phyloP scores from a whole-genome alignment of 352 stramenopile genomes.

The Pythium volutum region DNA sequence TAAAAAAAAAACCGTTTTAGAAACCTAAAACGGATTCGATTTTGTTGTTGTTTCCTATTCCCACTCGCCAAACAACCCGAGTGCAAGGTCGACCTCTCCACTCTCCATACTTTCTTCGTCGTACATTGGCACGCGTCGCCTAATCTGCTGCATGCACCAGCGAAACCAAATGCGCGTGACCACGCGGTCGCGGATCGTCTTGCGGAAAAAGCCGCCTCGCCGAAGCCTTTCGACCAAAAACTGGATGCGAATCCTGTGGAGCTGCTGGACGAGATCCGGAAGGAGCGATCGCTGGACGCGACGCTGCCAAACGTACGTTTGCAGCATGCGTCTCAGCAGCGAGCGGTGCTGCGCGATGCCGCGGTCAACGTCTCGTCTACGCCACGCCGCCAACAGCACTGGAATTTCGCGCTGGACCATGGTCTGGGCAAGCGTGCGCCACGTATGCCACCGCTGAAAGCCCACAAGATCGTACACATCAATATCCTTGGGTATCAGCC shows the following conservation, averaged over 20 bases:
- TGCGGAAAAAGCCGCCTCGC: neutral
- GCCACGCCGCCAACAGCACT: neutral
- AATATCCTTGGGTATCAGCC: conserved; percentile 23
- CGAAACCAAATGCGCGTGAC: neutral
- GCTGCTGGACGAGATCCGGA: neutral
- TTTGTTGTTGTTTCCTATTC: too few species aligned
- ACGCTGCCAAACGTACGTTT: conserved; percentile 6
- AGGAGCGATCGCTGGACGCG: neutral
- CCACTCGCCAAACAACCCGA: conserved; percentile 1
- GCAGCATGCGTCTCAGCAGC: neutral
- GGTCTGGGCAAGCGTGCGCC: neutral
- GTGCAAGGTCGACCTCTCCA: neutral
- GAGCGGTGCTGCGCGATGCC: neutral
- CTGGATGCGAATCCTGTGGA: neutral
- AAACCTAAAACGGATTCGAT: too few species aligned
- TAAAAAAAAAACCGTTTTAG: too few species aligned
- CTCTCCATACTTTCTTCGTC: neutral
- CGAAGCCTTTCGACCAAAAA: neutral
- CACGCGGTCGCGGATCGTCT: neutral
- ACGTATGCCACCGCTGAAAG: conserved; percentile 23
- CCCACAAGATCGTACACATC: conserved; percentile 30
- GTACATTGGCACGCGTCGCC: neutral
- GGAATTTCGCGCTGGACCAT: neutral
- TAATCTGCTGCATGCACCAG: neutral
- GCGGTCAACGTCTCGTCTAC: neutral